Evolutionary conservation across 805 yeast species (phyloP), one percentile per base, ranked within the genome.

Genomic region (Metschnikowia santaceciliae): DNA sequence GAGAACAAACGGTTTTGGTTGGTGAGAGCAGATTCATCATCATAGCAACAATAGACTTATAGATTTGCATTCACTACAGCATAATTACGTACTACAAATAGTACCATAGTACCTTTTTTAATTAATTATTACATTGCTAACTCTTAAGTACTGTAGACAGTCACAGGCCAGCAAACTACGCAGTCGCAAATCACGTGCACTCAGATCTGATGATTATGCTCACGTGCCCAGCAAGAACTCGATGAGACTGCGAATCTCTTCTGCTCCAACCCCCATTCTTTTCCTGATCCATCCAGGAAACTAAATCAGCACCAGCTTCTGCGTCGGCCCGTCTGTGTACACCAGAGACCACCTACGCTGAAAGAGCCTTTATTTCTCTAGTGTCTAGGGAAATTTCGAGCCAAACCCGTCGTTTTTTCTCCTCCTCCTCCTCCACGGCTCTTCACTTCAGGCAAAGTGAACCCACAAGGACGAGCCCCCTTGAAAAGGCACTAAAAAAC

Each of bases 1-100:
- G 70, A 72, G 36, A 87, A 87, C 66, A 75, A 76, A 55, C 62
- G 61, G 32, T 84, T 72, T 63, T 87, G 94, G 94, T 48, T 53
- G 48, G 32, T n/a, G 32, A 52, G 53, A 23, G 55, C 38, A 15
- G 52, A 46, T 20, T 34, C 46, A 32, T 32, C 17, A 32, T 42
- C 46, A 20, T 33, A 42, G 46, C 38, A 20, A 33, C 30, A 42
- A 42, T 42, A 42, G 46, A 42, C 46, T 42, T 42, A 42, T 42
- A 42, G 46, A 42, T 23, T 42, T 32, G 43, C 43, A 40, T 40
- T 23, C n/a, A 40, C 30, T 26, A 8, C 30, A 26, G 30, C 30
- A 26, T 26, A 26, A 26, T 26, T 26, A 26, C 30, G 11, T 26
- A 8, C 30, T 10, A 26, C 11, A 10, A 23, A 6, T 23, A 26